Conservation (phyloP, 2,329 filamentous ascomycete species). For the Aspergillus spinulosporus region DNA sequence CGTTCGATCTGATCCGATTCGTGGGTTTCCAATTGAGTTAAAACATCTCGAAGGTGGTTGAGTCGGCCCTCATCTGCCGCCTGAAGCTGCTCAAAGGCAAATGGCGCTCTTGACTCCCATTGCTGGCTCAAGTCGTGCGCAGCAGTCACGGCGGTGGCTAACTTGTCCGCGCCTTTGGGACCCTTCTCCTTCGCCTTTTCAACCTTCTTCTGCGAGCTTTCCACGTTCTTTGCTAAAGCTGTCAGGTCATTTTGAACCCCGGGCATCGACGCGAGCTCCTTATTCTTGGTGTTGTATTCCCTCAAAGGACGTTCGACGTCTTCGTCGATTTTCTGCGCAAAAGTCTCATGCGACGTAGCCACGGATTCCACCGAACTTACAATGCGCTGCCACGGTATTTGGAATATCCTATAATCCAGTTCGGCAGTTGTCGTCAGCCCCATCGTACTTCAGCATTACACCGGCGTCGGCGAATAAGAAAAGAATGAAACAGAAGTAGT, state of each 20-base stretch:
- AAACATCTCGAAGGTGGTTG: constrained; percentile 83
- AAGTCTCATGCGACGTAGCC: constrained; percentile 77
- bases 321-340: constrained; percentile 78
- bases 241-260: constrained; percentile 79
- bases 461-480: not conserved
- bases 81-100: constrained; percentile 90
- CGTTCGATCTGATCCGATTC: constrained; percentile 85
- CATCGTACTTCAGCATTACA: too few species aligned
- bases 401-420: constrained; percentile 69
- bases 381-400: constrained; percentile 85
- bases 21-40: constrained; percentile 91
- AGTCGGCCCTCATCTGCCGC: constrained; percentile 84
- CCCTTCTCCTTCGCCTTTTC: constrained; percentile 82
- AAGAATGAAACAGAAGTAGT: constrained; percentile 2
- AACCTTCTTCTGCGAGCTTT: constrained; percentile 78
- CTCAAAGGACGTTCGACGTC: constrained; percentile 86
- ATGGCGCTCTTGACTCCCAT: constrained; percentile 94
- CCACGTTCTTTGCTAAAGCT: constrained; percentile 79
- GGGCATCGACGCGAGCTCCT: constrained; percentile 75
- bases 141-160: constrained; percentile 70
- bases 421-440: constrained; percentile 14
- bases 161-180: constrained; percentile 69
- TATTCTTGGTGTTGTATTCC: constrained; percentile 68
- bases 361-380: constrained; percentile 75
- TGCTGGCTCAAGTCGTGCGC: constrained; percentile 77